Percentiles rank a stretch among this genome's conserved stretches.
Conservation (phyloP, 805 yeast genomes). For the Candida piceae region DNA sequence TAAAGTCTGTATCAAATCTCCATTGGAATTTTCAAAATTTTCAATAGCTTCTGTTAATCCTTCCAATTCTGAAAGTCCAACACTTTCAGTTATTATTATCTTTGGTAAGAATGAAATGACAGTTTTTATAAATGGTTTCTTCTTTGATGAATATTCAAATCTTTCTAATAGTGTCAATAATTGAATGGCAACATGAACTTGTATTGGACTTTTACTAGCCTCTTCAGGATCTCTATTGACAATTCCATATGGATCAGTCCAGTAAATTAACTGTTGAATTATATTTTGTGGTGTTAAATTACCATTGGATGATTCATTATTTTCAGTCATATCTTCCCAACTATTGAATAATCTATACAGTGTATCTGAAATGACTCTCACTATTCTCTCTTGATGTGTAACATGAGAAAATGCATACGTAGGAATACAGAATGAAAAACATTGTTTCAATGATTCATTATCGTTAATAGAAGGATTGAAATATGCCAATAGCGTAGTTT, state of each 20-base stretch:
- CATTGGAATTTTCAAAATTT: conserved; percentile 22
- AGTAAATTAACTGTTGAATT: conserved; percentile 66
- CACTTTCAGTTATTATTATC: conserved; percentile 35
- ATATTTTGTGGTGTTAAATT: conserved; percentile 44
- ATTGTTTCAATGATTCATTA: conserved; percentile 69
- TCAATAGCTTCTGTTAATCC: conserved; percentile 19
- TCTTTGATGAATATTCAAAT: conserved; percentile 47
- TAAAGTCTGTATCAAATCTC: conserved; percentile 22
- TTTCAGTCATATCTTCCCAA: conserved; percentile 35
- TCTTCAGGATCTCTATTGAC: conserved; percentile 44
- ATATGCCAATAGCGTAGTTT: conserved; percentile 65
- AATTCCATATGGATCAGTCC: conserved; percentile 78
- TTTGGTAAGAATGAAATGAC: conserved; percentile 47
- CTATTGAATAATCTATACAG: conserved; percentile 48
- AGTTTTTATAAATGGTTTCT: conserved; percentile 42
- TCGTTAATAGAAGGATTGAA: conserved; percentile 62
- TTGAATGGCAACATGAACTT: conserved; percentile 51
- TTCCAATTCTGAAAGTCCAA: conserved; percentile 17
- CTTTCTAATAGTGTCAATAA: conserved; percentile 45
- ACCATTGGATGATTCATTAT: conserved; percentile 26
- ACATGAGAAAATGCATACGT: conserved; percentile 77
- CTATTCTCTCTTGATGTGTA: conserved; percentile 63
- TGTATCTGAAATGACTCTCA: conserved; percentile 62
- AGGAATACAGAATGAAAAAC: conserved; percentile 81
- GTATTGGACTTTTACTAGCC: conserved; percentile 41